Conservation (phyloP, 2,329 filamentous ascomycete species). For the Fusarium transvaalense region DNA sequence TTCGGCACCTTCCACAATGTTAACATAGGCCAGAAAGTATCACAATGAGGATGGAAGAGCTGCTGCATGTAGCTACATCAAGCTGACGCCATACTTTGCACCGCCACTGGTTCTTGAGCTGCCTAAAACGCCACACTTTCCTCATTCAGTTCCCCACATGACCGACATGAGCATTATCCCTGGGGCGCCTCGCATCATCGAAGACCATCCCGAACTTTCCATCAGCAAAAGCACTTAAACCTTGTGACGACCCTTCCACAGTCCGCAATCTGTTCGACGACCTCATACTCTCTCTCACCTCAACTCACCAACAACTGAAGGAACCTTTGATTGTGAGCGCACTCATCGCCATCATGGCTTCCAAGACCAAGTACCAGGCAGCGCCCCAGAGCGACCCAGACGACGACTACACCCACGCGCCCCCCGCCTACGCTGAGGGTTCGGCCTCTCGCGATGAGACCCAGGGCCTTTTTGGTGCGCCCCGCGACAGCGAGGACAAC, state of each 20-base stretch:
- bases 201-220: conserved; percentile 34
- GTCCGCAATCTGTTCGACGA: not conserved
- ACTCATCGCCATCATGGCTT: conserved; percentile 67
- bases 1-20: not conserved
- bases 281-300: not conserved
- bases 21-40: not conserved
- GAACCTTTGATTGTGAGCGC: not conserved
- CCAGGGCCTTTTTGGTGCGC: conserved; percentile 73
- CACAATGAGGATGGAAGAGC: not conserved
- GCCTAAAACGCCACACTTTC: conserved; percentile 44
- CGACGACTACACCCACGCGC: conserved; percentile 82
- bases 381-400: conserved; percentile 90
- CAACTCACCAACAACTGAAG: not conserved
- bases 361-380: conserved; percentile 83
- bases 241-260: conserved; percentile 7
- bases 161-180: conserved; percentile 33
- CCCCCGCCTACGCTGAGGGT: conserved; percentile 79
- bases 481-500: conserved; percentile 88
- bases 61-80: not conserved
- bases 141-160: conserved; percentile 39
- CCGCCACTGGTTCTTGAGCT: conserved; percentile 25
- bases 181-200: conserved; percentile 41
- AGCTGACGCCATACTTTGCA: conserved; percentile 42
- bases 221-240: conserved; percentile 30
- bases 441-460: conserved; percentile 66